Conservation (phyloP, 108 stramenopile species). For the Aurantiochytrium sp. region DNA sequence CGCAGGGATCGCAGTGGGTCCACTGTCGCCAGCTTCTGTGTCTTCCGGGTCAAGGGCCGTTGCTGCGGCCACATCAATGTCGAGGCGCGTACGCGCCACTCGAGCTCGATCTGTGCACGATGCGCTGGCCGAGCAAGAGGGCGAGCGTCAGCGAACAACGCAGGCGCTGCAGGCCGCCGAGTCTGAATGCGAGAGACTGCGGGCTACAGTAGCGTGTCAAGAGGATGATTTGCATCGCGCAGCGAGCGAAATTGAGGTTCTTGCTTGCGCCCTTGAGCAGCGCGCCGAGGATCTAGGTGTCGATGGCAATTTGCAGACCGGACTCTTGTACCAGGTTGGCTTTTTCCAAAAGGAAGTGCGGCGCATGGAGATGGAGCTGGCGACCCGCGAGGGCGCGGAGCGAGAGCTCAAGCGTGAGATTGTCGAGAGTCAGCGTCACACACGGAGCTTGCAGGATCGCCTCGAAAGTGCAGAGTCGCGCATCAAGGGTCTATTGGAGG, state of each 20-base stretch:
- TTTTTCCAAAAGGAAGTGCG: not conserved
- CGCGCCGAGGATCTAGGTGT: not conserved
- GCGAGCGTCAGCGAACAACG: not conserved
- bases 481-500: not conserved
- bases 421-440: not conserved
- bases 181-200: not conserved
- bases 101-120: not conserved
- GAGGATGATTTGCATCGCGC: slow-evolving; percentile 5
- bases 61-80: not conserved
- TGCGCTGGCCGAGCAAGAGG: not conserved
- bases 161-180: not conserved
- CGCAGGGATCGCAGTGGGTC: not conserved
- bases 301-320: not conserved
- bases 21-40: not conserved
- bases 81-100: not conserved
- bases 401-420: not conserved
- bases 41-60: not conserved
- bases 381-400: not conserved
- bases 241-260: not conserved
- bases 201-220: not conserved
- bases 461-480: not conserved
- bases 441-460: not conserved
- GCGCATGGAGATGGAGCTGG: not conserved
- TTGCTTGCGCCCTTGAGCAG: not conserved
- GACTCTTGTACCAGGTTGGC: not conserved